phyloP scores from a whole-genome alignment of 768 basidiomycete species.

The Tephrocybe sp. region DNA sequence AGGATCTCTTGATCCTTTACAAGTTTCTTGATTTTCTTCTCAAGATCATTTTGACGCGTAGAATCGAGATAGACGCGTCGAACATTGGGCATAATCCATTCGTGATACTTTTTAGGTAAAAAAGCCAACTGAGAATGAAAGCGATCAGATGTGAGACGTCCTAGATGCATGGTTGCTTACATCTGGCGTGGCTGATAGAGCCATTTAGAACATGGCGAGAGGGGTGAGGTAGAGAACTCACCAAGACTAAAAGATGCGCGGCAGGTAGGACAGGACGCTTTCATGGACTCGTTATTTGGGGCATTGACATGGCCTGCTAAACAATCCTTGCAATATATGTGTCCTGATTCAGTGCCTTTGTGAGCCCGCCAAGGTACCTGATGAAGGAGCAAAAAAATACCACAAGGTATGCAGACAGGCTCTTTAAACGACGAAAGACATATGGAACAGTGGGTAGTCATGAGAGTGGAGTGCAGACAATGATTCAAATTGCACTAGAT shows the following conservation, averaged over 20 bases:
- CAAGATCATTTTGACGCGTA: slow-evolving; percentile 18
- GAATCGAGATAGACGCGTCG: slow-evolving; percentile 50
- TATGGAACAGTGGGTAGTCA: slow-evolving; percentile 46
- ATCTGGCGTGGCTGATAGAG: too few relatives aligned
- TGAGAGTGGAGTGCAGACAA: too few relatives aligned
- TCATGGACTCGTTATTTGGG: slow-evolving; percentile 28
- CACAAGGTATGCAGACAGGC: slow-evolving; percentile 62
- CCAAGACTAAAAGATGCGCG: slow-evolving; percentile 52
- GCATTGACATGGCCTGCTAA: slow-evolving; percentile 41
- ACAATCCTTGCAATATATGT: slow-evolving; percentile 61
- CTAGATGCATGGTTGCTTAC: too few relatives aligned
- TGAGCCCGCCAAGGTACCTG: background rate
- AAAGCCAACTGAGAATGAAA: slow-evolving; percentile 21
- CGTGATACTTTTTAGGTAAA: slow-evolving; percentile 48
- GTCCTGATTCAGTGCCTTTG: slow-evolving; percentile 39
- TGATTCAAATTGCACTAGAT: too few relatives aligned
- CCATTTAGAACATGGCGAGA: too few relatives aligned
- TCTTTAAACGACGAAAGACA: slow-evolving; percentile 50
- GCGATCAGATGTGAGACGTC: background rate
- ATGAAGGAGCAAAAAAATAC: slow-evolving; percentile 30
- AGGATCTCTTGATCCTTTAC: slow-evolving; percentile 40
- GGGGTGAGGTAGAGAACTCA: slow-evolving; percentile 22
- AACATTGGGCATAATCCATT: slow-evolving; percentile 40
- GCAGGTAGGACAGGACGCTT: slow-evolving; percentile 58
- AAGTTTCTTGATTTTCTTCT: slow-evolving; percentile 34